These are phyloP conservation scores for Manihot esculenta DNA, from an alignment of 441 rosid species.

Conservation along the genomic window DNA sequence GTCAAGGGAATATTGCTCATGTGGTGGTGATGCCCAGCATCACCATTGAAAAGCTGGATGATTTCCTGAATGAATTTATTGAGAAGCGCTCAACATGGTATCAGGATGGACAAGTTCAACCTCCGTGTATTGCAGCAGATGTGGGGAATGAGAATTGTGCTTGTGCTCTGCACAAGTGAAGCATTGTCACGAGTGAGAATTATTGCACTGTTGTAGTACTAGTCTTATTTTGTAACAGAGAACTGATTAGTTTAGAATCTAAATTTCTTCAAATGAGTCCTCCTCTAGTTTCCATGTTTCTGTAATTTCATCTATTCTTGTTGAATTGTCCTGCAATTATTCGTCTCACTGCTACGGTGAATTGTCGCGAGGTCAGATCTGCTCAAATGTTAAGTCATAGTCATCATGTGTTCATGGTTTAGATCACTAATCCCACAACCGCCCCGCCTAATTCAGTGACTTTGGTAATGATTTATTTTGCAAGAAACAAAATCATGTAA, in stretches of 20 bases:
- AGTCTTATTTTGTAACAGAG: slow-evolving; percentile 20
- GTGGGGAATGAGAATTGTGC: slow-evolving; percentile 63
- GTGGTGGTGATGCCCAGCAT: slow-evolving; percentile 94
- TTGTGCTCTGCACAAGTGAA: slow-evolving; percentile 60
- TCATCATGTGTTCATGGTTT: too few relatives aligned
- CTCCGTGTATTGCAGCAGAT: slow-evolving; percentile 64
- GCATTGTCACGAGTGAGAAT: slow-evolving; percentile 9
- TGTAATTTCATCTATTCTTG: not conserved
- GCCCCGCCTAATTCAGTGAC: too few relatives aligned
- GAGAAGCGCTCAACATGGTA: slow-evolving; percentile 65
- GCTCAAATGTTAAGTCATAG: not conserved
- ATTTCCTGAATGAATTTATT: slow-evolving; percentile 58
- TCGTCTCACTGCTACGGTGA: not conserved
- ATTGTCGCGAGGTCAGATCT: not conserved
- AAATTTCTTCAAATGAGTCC: slow-evolving; percentile 5
- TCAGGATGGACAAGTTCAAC: slow-evolving; percentile 37
- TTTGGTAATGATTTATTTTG: too few relatives aligned
- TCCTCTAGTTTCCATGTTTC: not conserved
- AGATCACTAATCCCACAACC: too few relatives aligned
- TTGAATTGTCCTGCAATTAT: not conserved
- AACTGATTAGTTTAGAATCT: slow-evolving; percentile 18
- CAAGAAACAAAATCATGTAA: too few relatives aligned
- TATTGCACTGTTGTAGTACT: slow-evolving; percentile 15
- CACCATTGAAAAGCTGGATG: slow-evolving; percentile 65
- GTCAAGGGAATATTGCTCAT: slow-evolving; percentile 86